phyloP scores from a whole-genome alignment of 2,329 filamentous ascomycete species.

The Aspergillus sp. region DNA sequence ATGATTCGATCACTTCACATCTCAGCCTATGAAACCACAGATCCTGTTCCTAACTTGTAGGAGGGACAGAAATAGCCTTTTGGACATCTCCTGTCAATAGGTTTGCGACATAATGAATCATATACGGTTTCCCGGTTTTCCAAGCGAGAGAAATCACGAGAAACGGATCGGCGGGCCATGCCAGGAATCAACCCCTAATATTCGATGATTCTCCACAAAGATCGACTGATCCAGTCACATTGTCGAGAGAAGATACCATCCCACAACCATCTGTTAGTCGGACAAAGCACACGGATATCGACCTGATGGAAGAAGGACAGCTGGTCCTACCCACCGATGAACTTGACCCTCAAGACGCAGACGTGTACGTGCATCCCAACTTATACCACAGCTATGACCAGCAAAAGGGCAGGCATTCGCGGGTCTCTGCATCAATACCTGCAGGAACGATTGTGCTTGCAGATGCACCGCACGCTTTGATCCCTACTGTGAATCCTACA shows the following conservation, averaged over 20 bases:
- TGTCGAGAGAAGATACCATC: too few relatives aligned
- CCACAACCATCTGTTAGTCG: too few relatives aligned
- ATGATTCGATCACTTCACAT: background rate
- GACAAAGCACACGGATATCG: background rate
- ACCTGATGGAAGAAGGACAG: background rate
- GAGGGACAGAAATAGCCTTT: background rate
- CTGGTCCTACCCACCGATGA: background rate
- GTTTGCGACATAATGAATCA: background rate
- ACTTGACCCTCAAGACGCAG: background rate
- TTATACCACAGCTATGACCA: background rate
- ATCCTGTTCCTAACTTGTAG: too few relatives aligned
- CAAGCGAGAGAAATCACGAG: too few relatives aligned
- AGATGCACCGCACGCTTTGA: conserved; percentile 4
- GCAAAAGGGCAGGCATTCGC: background rate
- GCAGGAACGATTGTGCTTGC: background rate
- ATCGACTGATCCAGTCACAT: too few relatives aligned
- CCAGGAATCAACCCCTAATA: too few relatives aligned
- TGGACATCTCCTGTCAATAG: background rate
- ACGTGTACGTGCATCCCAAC: background rate
- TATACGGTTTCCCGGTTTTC: too few relatives aligned
- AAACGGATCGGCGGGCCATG: too few relatives aligned
- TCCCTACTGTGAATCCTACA: background rate
- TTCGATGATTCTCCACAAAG: too few relatives aligned
- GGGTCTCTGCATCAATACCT: background rate
- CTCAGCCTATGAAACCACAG: background rate